Base-by-base conservation (phyloP, 2,329 filamentous ascomycete genomes). In the Periconia sp. region DNA sequence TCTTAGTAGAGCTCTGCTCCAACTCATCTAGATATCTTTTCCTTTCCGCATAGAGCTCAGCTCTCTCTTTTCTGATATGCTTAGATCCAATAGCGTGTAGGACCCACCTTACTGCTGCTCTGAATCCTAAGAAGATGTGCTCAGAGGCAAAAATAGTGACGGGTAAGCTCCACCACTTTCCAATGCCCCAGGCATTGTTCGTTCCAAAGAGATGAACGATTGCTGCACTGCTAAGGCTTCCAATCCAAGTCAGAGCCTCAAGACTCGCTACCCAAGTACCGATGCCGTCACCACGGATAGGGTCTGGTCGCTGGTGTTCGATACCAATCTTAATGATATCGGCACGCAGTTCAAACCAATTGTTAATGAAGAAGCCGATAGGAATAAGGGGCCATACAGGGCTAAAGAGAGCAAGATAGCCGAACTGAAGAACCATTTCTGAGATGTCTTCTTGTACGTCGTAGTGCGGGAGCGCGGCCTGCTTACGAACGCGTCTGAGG, bases 361-460 rank as follows among this genome's bases (percentile, higher is more conserved):
- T 68, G 43, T 68, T 68, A 45, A 68, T 57, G 29, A 68, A 59
- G 42, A 68, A 68, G 4, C 63, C 64, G 23, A 68, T 66, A 3
- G 59, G 56, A 8, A 67, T 56, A 4, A 68, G 54, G 3, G 65
- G 65, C 65, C 64, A 68, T 1, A 68, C 64, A 0, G 64, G 60
- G 22, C 57, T 63, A 44, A 68, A 68, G 4, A 68, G 49, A 1
- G 65, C 59, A 6, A 68, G 56, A 30, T 68, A 68, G 2, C 65
- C 64, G 32, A 65, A 67, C 34, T 68, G 65, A 12, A 68, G 59
- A 6, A 68, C 65, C 63, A 68, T 67, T 38, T 68, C 64, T 0
- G 56, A 55, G 26, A 66, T 55, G 30, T 68, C 64, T 13, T 68
- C 65, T 17, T 66, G 63, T 1, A 68, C 65, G n/a, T 68, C 62